Conservation (phyloP, 805 yeast genomes). For the Candida loeiensis region DNA sequence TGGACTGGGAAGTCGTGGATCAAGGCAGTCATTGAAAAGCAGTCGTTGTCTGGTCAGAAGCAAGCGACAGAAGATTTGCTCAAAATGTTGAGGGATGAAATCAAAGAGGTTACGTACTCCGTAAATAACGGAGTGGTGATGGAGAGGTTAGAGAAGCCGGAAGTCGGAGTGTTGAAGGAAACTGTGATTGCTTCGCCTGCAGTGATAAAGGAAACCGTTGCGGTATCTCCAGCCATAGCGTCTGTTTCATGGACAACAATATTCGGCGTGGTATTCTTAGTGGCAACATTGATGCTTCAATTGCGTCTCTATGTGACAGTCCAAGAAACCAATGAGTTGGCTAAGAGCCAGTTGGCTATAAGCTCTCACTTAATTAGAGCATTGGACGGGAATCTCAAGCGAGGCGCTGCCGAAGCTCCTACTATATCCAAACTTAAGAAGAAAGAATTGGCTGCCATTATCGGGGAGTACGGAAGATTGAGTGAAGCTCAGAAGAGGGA, state of each 20-base stretch:
- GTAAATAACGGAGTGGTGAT: conserved; percentile 15
- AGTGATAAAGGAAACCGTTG: neutral
- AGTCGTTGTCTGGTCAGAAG: conserved; percentile 69
- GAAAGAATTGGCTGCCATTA: neutral
- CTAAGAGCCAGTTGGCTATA: conserved; percentile 16
- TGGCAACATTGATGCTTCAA: conserved; percentile 20
- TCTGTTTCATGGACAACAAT: conserved; percentile 3
- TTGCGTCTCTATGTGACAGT: conserved; percentile 16
- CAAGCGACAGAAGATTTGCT: conserved; percentile 54
- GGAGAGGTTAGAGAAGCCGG: conserved; percentile 9
- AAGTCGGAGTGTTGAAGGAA: too few relatives aligned
- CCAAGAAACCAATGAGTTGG: conserved; percentile 22
- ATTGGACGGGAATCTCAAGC: neutral
- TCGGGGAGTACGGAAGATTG: neutral
- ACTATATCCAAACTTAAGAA: neutral
- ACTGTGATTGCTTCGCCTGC: too few relatives aligned
- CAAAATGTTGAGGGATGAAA: conserved; percentile 41
- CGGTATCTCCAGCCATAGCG: neutral
- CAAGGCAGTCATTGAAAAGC: conserved; percentile 70
- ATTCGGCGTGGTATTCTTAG: conserved; percentile 19
- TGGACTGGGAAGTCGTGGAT: conserved; percentile 82
- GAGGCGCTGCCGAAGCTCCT: neutral
- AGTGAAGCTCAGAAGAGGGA: conserved; percentile 2
- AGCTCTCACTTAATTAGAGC: conserved; percentile 15
- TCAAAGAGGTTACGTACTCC: conserved; percentile 21